Percentiles rank a stretch among this genome's conserved stretches.
phyloP scores from a whole-genome alignment of 257 asterid species.

The Leptodermis oblonga region DNA sequence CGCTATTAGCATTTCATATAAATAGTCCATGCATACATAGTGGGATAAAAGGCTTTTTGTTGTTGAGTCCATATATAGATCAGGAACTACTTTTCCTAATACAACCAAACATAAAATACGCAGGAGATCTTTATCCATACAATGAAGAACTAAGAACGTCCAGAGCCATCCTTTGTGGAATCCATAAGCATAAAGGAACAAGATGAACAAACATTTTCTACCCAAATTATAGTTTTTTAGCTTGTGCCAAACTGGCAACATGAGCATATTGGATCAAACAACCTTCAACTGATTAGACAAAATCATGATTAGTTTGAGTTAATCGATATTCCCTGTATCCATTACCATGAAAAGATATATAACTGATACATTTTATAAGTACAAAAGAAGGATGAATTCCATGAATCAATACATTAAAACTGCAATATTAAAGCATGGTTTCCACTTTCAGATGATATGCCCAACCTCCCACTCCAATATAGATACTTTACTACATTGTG shows the following conservation, averaged over 20 bases:
- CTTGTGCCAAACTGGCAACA: not conserved
- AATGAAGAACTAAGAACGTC: not conserved
- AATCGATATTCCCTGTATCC: not conserved
- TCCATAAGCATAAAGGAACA: not conserved
- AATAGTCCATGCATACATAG: too few relatives aligned
- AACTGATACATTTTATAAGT: not conserved
- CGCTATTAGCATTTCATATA: not conserved
- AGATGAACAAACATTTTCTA: not conserved
- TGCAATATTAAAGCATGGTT: not conserved
- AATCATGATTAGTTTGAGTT: not conserved
- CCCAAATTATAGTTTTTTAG: not conserved
- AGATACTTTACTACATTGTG: not conserved
- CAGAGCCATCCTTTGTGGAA: not conserved
- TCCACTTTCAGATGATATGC: not conserved
- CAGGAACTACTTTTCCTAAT: constrained; percentile 1
- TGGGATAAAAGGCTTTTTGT: too few relatives aligned
- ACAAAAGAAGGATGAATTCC: not conserved
- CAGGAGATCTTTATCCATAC: not conserved
- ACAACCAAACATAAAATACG: not conserved
- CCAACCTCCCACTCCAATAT: not conserved
- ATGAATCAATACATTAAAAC: not conserved
- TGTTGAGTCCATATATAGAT: not conserved
- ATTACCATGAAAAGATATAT: not conserved
- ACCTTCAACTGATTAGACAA: not conserved
- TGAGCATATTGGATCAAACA: not conserved